phyloP scores from a whole-genome alignment of 1,284 basidiomycete species.

The Leccinum variabile region DNA sequence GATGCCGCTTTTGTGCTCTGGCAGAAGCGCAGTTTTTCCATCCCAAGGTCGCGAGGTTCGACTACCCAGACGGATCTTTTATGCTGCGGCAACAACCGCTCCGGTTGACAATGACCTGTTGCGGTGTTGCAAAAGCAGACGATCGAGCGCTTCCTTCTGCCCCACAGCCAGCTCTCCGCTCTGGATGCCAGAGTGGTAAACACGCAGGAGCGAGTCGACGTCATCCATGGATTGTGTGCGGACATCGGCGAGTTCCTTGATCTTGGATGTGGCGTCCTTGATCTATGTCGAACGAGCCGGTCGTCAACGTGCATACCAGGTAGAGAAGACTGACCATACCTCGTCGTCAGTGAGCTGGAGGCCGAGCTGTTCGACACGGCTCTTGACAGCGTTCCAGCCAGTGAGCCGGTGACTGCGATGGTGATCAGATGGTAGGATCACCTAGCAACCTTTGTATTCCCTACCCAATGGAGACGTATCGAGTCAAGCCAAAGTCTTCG shows the following conservation, averaged over 20 bases:
- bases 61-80: background rate
- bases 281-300: constrained; percentile 45
- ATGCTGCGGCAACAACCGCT: constrained; percentile 14
- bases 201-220: constrained; percentile 93
- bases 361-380: constrained; percentile 95
- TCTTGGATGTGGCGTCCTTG: constrained; percentile 98
- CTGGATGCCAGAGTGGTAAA: constrained; percentile 91
- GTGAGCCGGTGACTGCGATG: constrained; percentile 80
- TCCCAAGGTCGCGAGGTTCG: background rate
- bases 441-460: constrained; percentile 19
- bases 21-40: background rate
- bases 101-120: constrained; percentile 36
- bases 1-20: constrained; percentile 21
- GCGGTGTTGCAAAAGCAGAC: constrained; percentile 74
- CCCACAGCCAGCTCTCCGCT: constrained; percentile 85
- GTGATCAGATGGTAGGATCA: constrained; percentile 11
- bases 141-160: constrained; percentile 84
- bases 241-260: constrained; percentile 99
- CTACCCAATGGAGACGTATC: constrained; percentile 96
- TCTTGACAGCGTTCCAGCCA: constrained; percentile 99
- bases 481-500: constrained; percentile 96
- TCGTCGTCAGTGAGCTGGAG: constrained; percentile 84
- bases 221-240: constrained; percentile 99
- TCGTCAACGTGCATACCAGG: background rate
- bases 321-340: constrained; percentile 40